Evolutionary conservation across 768 basidiomycete genomes (phyloP).

Genomic region (Mycena rebaudengoi): DNA sequence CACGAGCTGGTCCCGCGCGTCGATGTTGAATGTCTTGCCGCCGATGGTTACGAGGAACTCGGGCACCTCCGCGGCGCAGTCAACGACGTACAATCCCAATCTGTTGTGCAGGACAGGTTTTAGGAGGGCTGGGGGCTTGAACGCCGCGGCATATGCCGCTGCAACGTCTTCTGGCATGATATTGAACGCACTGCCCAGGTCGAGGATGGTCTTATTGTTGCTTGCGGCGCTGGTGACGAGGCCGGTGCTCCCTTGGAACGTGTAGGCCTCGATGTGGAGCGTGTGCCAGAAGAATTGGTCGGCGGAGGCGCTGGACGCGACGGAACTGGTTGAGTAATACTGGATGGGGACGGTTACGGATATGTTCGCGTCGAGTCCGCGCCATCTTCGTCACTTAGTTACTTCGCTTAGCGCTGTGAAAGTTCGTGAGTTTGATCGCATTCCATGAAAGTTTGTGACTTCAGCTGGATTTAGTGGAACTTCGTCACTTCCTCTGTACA

Average conservation of each 20-base stretch:
- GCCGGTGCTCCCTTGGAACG: conserved; percentile 18
- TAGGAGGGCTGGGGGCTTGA: conserved; percentile 20
- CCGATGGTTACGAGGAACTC: conserved; percentile 25
- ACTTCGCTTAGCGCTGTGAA: too few relatives aligned
- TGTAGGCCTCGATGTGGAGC: conserved; percentile 20
- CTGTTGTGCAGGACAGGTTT: conserved; percentile 11
- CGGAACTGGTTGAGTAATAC: conserved; percentile 9
- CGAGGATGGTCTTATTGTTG: conserved; percentile 11
- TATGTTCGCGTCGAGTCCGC: too few relatives aligned
- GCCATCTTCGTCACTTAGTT: too few relatives aligned
- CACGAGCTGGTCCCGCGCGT: conserved; percentile 22
- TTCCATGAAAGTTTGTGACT: too few relatives aligned
- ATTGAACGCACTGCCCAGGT: conserved; percentile 23
- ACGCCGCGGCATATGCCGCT: conserved; percentile 19
- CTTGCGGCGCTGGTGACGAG: neutral
- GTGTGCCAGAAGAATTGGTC: conserved; percentile 16
- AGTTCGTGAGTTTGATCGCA: too few relatives aligned
- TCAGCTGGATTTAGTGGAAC: too few relatives aligned
- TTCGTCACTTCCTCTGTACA: too few relatives aligned
- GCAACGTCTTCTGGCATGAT: conserved; percentile 23
- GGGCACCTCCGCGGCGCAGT: conserved; percentile 22
- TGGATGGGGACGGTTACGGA: conserved; percentile 24
- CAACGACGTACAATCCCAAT: conserved; percentile 14
- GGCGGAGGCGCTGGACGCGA: conserved; percentile 7
- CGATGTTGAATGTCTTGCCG: conserved; percentile 22